These are phyloP conservation scores for Hordeum pubiflorum DNA, from an alignment of 202 grass and related monocot genomes.

Conservation along the genomic window DNA sequence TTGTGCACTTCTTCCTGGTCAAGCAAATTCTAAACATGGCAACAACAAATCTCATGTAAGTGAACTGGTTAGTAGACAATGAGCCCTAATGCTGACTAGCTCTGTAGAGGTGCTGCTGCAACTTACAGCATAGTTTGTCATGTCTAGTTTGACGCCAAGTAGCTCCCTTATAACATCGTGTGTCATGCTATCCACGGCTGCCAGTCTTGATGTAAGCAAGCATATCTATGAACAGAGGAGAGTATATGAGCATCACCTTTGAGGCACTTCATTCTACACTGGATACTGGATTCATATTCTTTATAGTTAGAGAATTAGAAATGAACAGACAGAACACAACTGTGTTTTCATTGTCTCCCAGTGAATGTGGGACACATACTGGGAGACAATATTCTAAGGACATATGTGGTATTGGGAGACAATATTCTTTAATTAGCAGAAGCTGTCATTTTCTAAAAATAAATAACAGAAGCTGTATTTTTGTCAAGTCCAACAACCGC, in stretches of 20 bases:
- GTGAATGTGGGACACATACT: not conserved
- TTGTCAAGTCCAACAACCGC: not conserved
- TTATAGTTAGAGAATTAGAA: not conserved
- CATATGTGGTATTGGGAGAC: not conserved
- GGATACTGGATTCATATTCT: not conserved
- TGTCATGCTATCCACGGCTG: constrained; percentile 75
- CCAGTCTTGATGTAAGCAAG: constrained; percentile 65
- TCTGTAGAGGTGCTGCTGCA: not conserved
- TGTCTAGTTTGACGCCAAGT: constrained; percentile 79
- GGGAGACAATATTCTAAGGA: not conserved
- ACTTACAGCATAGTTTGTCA: constrained; percentile 88
- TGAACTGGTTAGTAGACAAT: not conserved
- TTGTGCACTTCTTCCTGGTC: constrained; percentile 72
- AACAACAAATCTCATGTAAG: constrained; percentile 20
- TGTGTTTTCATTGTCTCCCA: not conserved
- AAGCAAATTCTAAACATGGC: constrained; percentile 45
- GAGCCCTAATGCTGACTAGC: not conserved
- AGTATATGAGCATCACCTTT: constrained; percentile 10
- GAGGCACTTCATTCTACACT: not conserved
- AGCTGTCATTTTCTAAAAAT: not conserved
- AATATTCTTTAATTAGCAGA: not conserved
- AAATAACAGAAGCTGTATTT: not conserved
- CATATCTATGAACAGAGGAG: constrained; percentile 45
- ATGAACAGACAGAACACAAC: not conserved
- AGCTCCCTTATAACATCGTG: constrained; percentile 92